Percentiles rank a stretch among this genome's conserved stretches.
These are phyloP conservation scores for Pseudogymnoascus sp. DNA, from an alignment of 2,329 filamentous ascomycete species.

Conservation along the genomic window DNA sequence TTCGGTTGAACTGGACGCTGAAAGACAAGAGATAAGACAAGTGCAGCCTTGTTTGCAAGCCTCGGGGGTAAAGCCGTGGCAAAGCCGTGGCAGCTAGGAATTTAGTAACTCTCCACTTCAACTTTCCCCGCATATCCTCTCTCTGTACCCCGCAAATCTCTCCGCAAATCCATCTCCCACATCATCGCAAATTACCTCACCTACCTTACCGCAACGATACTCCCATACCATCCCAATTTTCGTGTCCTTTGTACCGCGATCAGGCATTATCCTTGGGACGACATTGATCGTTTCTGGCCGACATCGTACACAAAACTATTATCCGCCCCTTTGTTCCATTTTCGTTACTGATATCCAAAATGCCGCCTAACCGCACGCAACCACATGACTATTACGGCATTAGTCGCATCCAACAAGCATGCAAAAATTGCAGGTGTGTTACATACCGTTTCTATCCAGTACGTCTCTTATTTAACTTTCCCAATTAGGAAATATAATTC, in stretches of 20 bases:
- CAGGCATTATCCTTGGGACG: neutral
- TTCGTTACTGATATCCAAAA: neutral
- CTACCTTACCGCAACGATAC: neutral
- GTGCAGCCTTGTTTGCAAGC: neutral
- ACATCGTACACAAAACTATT: neutral
- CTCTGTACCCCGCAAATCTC: neutral
- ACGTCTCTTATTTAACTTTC: neutral
- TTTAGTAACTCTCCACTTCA: neutral
- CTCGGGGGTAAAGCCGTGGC: neutral
- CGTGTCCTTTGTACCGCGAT: neutral
- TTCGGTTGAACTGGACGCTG: neutral
- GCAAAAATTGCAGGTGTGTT: conserved; percentile 15
- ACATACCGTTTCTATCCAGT: neutral
- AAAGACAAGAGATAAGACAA: neutral
- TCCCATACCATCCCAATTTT: neutral
- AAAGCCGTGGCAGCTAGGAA: neutral
- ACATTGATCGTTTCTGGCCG: neutral
- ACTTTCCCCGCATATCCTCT: neutral
- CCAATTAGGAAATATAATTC: conserved; percentile 14
- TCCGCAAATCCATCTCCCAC: neutral
- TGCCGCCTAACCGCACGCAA: neutral
- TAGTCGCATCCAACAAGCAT: conserved; percentile 13
- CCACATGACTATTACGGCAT: neutral
- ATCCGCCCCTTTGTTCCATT: neutral
- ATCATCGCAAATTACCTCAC: neutral